Conservation (phyloP, 2,329 filamentous ascomycete genomes). For the Sordariomycetes sp. region DNA sequence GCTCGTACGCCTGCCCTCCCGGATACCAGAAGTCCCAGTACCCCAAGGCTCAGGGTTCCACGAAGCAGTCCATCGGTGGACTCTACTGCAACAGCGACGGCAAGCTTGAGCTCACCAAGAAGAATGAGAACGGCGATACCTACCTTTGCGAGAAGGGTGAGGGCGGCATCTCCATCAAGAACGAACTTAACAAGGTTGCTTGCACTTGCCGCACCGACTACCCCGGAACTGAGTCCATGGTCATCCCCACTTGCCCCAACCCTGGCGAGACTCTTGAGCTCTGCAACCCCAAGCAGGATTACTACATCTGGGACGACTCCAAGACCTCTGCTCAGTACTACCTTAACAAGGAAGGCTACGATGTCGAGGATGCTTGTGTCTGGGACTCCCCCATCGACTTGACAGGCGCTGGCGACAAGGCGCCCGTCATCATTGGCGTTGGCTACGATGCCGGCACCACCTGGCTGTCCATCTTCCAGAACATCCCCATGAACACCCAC, state of each 20-base stretch:
- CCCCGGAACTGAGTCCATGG: constrained; percentile 84
- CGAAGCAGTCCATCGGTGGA: constrained; percentile 80
- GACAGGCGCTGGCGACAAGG: constrained; percentile 68
- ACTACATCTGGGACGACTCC: constrained; percentile 70
- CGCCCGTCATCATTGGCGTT: constrained; percentile 78
- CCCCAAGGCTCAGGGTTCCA: constrained; percentile 67
- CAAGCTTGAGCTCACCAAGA: constrained; percentile 70
- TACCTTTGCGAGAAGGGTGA: constrained; percentile 68
- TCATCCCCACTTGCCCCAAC: constrained; percentile 59
- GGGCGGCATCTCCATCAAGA: constrained; percentile 63
- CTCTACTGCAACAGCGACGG: constrained; percentile 66
- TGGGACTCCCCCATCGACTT: constrained; percentile 51
- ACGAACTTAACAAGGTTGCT: constrained; percentile 58
- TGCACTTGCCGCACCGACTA: constrained; percentile 93
- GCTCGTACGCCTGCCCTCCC: constrained; percentile 86
- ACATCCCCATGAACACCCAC: constrained; percentile 59
- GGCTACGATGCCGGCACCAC: constrained; percentile 58
- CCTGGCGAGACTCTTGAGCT: constrained; percentile 53
- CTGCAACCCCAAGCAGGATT: constrained; percentile 66
- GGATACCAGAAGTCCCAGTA: constrained; percentile 93
- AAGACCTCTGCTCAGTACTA: constrained; percentile 92
- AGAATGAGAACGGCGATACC: constrained; percentile 12
- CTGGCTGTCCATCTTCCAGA: constrained; percentile 79
- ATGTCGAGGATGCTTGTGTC: constrained; percentile 59
- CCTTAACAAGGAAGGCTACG: constrained; percentile 72